Conservation (phyloP, 495 filamentous ascomycete genomes). For the Polyplosphaeria fusca region DNA sequence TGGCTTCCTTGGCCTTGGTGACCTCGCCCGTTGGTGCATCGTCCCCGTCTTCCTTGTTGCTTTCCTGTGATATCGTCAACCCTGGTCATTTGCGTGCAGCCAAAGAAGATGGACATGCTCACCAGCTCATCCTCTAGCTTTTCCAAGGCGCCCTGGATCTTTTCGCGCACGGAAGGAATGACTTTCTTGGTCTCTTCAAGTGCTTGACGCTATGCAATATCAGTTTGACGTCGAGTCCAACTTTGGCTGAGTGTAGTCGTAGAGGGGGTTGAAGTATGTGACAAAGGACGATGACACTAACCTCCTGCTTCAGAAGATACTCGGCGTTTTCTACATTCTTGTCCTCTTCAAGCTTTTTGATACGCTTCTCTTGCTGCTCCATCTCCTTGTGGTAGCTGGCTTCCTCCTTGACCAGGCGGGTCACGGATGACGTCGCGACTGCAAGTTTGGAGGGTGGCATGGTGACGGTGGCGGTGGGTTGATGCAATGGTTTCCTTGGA, state of each 20-base stretch:
- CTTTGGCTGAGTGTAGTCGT: no score
- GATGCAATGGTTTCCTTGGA: no score
- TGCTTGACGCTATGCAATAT: slow-evolving; percentile 59
- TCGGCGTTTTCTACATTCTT: slow-evolving; percentile 49
- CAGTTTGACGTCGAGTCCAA: not conserved
- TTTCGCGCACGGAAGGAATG: slow-evolving; percentile 62
- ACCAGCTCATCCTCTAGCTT: slow-evolving; percentile 66
- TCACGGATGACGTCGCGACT: slow-evolving; percentile 69
- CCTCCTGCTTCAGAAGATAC: slow-evolving; percentile 80
- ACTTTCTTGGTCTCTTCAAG: slow-evolving; percentile 80
- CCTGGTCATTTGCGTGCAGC: no score
- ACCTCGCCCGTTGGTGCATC: slow-evolving; percentile 38
- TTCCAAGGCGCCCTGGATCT: slow-evolving; percentile 63
- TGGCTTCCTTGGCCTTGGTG: slow-evolving; percentile 42
- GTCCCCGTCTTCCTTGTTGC: slow-evolving; percentile 38
- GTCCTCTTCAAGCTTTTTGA: slow-evolving; percentile 60
- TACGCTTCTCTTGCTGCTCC: slow-evolving; percentile 63
- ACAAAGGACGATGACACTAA: no score
- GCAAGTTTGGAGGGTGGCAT: slow-evolving; percentile 67
- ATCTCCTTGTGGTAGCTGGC: slow-evolving; percentile 83
- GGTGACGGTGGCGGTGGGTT: slow-evolving; percentile 60
- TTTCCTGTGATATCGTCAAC: slow-evolving; percentile 28
- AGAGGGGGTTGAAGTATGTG: no score
- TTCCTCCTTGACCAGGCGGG: slow-evolving; percentile 88
- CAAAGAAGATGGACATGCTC: slow-evolving; percentile 37